Base-by-base conservation (phyloP, 78 protist species). In the Paulinella micropora region DNA sequence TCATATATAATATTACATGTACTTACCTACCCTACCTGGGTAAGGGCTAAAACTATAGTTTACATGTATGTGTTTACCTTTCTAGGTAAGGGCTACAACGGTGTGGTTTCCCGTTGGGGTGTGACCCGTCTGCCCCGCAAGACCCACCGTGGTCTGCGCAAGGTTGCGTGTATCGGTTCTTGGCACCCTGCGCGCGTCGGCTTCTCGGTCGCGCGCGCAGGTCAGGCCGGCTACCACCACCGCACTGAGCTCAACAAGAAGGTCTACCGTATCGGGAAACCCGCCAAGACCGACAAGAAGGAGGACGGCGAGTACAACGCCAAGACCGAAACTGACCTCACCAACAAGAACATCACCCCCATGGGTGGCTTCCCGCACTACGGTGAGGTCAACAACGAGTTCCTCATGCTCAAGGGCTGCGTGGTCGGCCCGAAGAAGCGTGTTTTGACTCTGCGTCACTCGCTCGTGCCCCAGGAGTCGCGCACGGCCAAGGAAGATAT, bases 311-410 rank as follows among this genome's bases (percentile, higher is more conserved):
- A 37, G 37, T 69, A 90, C 38, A 92, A 93, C 89, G 99, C 97
- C 90, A 86, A 95, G 87, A 98, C 99, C 87, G 98, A 96, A 88
- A 91, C 69, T 92, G 99, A 99, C 90, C 79, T 97, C 64, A 98
- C 99, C 89, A 94, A 94, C 67, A 99, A 99, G 96, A 15, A 88
- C 90, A 99, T 99, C 96, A 97, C 96, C 92, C 99, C 99, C 64
- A 91, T 99, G 95, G 99, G 99, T 89, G 99, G 99, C 90, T 99
- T 97, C 97, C 95, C 96, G 39, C 97, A 96, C 95, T 99, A 98
- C 94, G 99, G 99, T 90, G 69, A 39, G 34, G 97, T 99, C 89
- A 67, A 69, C 86, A 39, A 95, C 86, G 99, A 98, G 90, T 99
- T 90, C 94, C 77, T 99, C 89, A 96, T 99, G 97, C 0, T 99